Conservation (phyloP, 441 rosid genomes). For the Populus trichocarpa region DNA sequence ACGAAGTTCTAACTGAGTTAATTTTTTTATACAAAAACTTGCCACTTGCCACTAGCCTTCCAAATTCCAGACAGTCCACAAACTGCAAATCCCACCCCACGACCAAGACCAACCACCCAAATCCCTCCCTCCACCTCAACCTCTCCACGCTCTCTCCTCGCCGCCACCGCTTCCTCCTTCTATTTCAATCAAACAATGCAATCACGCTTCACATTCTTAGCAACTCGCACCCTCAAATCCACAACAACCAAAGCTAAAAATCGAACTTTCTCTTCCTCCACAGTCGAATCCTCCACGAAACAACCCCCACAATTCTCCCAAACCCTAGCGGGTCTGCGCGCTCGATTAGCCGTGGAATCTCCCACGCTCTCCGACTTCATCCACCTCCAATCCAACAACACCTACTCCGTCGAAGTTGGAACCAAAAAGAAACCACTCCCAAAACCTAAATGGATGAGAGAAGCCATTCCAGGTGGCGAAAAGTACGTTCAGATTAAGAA, state of each 20-base stretch:
- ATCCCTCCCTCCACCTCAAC: too few species aligned
- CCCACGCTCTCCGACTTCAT: slow-evolving; percentile 64
- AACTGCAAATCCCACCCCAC: neutral
- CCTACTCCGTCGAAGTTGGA: slow-evolving; percentile 89
- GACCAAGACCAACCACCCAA: neutral
- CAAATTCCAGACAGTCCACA: neutral
- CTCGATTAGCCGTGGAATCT: slow-evolving; percentile 71
- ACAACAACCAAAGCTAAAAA: slow-evolving; percentile 18
- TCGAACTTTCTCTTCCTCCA: slow-evolving; percentile 27
- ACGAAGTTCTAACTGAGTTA: too few species aligned
- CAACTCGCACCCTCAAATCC: slow-evolving; percentile 26
- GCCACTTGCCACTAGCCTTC: neutral
- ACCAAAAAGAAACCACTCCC: slow-evolving; percentile 95
- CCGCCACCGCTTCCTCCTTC: neutral
- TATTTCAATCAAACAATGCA: slow-evolving; percentile 23
- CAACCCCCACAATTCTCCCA: slow-evolving; percentile 44
- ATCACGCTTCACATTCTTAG: slow-evolving; percentile 32
- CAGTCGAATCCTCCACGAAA: slow-evolving; percentile 30
- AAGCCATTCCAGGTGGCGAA: slow-evolving; percentile 87
- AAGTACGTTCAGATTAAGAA: slow-evolving; percentile 95
- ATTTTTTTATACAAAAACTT: too few species aligned
- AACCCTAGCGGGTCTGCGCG: slow-evolving; percentile 75
- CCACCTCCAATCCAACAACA: slow-evolving; percentile 33
- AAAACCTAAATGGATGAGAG: slow-evolving; percentile 98
- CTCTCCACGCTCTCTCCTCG: too few species aligned